Evolutionary conservation across 139 green algal genomes (phyloP).

Genomic region (Nannochloris sp.): DNA sequence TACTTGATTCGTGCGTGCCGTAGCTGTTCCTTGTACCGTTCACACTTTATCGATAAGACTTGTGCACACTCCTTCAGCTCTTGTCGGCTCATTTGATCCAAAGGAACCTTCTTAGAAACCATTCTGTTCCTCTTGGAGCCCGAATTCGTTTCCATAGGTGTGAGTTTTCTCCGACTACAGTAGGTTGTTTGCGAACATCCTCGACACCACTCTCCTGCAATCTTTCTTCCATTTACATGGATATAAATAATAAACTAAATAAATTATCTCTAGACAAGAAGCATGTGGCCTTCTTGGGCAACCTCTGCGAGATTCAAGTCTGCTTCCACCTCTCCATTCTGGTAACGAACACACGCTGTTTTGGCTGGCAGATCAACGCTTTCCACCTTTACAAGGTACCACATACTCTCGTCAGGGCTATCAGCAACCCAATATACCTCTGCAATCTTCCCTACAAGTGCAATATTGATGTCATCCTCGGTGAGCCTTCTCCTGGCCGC

Average conservation of each 20-base stretch:
- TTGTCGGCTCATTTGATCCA: not conserved
- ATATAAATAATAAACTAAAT: too few species aligned
- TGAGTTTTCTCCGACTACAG: too few species aligned
- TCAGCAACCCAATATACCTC: constrained; percentile 75
- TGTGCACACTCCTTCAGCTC: not conserved
- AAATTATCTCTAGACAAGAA: constrained; percentile 13
- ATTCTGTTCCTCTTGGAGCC: too few species aligned
- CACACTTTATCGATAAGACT: not conserved
- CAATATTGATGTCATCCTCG: constrained; percentile 46
- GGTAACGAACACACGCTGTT: constrained; percentile 47
- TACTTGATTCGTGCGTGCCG: not conserved
- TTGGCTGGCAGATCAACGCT: constrained; percentile 22
- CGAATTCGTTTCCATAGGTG: too few species aligned
- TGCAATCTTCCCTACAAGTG: constrained; percentile 54
- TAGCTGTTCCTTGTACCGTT: not conserved
- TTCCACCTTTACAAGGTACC: constrained; percentile 78
- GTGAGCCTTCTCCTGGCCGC: constrained; percentile 41
- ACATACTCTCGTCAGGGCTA: constrained; percentile 54
- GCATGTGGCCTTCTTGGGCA: constrained; percentile 51
- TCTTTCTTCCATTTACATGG: too few species aligned
- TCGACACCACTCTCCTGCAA: too few species aligned
- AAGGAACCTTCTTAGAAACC: too few species aligned
- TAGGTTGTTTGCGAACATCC: too few species aligned
- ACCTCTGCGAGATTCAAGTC: constrained; percentile 48
- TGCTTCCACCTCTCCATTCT: constrained; percentile 44